Base-by-base conservation (phyloP, 495 filamentous ascomycete species). In the Aspergillus bridgeri region DNA sequence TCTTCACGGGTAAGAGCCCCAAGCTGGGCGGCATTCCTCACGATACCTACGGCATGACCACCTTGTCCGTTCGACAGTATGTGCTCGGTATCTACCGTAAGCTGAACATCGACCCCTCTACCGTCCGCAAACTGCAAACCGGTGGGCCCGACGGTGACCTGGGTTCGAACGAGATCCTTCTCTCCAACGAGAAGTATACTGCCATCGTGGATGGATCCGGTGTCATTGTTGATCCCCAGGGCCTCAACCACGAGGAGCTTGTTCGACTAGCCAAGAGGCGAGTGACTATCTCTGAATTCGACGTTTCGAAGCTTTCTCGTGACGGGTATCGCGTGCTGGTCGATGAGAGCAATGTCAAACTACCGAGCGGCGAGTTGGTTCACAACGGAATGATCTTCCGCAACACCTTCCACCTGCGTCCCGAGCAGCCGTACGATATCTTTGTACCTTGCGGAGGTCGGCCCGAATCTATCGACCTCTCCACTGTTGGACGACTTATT, bases 1-100 rank as follows among this genome's bases (percentile, higher is more conserved):
- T 98, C 84, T 98, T 98, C 80, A 98, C 94, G 3, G 94, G 94
- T 66, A 98, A 98, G 81, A 95, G 89, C 63, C 94, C 94, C 22
- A 93, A 87, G 72, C 80, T 98, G 43, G 94, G 94, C 48, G 94
- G 94, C 66, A 98, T 98, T 58, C 94, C 94, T 4, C 94, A 98
- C 71, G 94, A 98, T 65, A 73, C 77, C 15, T 98, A 98, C 70
- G 94, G 94, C 71, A 98, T 98, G 94, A 98, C 94, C 8, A 98
- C 94, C 1, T 73, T 97, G 52, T 97, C 93, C 9, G 94, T 98
- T 22, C 89, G 94, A 43, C 91, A 98, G 70, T 98, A 93, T 60
- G 87, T 98, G 51, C 85, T 91, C 54, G 94, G 94, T 47, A 98
- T 98, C 67, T 97, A 98, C 75, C 89, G 94, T 64, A 97, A 98